These are phyloP conservation scores for Aphanomyces invadans DNA, from an alignment of 352 stramenopile species.

Conservation along the genomic window DNA sequence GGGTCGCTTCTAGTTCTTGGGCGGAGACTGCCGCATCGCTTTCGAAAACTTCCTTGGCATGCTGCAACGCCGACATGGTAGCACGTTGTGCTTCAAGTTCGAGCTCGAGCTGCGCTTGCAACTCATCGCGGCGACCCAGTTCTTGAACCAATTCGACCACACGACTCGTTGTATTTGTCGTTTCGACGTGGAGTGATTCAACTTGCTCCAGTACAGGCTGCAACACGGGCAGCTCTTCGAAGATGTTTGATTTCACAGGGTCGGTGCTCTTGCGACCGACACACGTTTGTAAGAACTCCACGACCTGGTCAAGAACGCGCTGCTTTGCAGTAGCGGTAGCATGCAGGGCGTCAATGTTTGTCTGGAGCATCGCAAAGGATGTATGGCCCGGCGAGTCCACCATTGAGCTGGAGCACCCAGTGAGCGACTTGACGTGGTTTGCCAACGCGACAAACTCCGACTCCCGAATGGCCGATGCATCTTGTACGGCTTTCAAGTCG, in stretches of 20 bases:
- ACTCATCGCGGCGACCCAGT: not conserved
- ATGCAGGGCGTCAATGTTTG: not conserved
- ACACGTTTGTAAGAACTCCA: not conserved
- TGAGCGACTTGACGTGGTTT: not conserved
- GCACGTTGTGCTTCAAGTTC: not conserved
- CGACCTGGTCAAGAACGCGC: not conserved
- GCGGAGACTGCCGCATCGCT: constrained; percentile 26
- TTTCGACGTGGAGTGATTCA: not conserved
- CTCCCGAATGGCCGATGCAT: not conserved
- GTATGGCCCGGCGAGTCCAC: too few species aligned
- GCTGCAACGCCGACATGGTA: not conserved
- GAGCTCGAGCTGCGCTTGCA: not conserved
- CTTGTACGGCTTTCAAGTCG: not conserved
- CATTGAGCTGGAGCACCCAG: too few species aligned
- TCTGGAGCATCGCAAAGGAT: not conserved
- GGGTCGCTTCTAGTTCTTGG: constrained; percentile 32
- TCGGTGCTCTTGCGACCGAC: not conserved
- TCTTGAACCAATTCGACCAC: not conserved
- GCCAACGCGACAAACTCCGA: not conserved
- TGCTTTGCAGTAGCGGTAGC: not conserved
- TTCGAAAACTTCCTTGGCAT: not conserved
- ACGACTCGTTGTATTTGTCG: not conserved
- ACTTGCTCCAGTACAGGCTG: not conserved
- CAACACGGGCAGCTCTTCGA: not conserved
- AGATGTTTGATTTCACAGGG: not conserved